A percentile compares a stretch with the other conserved stretches of the same genome.
These are phyloP conservation scores for Warburgia ugandensis DNA, from an alignment of 164 flowering plant genomes.

Conservation along the genomic window DNA sequence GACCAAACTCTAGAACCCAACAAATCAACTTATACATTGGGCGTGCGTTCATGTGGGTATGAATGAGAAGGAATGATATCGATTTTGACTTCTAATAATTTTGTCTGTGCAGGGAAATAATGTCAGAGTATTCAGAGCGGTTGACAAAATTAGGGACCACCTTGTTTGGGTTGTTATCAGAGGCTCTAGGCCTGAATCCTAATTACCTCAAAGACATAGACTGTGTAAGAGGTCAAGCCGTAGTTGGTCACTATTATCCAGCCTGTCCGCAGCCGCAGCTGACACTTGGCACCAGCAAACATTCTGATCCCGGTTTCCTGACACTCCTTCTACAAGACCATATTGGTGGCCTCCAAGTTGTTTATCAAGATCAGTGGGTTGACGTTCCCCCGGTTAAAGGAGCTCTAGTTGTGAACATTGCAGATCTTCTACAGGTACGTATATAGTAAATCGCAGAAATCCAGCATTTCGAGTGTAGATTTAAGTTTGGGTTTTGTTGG, in stretches of 20 bases:
- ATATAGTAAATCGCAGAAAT: not conserved
- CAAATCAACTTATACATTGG: too few relatives aligned
- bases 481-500: too few relatives aligned
- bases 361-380: constrained; percentile 20
- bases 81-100: not conserved
- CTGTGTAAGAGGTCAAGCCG: constrained; percentile 12
- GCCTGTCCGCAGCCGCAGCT: constrained; percentile 26
- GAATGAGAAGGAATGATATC: too few relatives aligned
- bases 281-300: constrained; percentile 20
- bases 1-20: too few relatives aligned
- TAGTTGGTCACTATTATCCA: constrained; percentile 22
- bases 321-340: constrained; percentile 26
- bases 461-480: too few relatives aligned
- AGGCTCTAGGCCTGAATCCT: constrained; percentile 27
- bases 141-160: constrained; percentile 13
- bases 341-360: constrained; percentile 27
- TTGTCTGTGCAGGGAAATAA: constrained; percentile 13
- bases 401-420: constrained; percentile 23
- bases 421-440: constrained; percentile 21
- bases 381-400: constrained; percentile 21
- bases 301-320: constrained; percentile 24
- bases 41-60: too few relatives aligned
- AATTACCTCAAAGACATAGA: constrained; percentile 16
- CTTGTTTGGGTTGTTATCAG: constrained; percentile 21
- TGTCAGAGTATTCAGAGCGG: constrained; percentile 10